These are phyloP conservation scores for Jatropha curcas DNA, from an alignment of 345 rosid species.

Conservation along the genomic window DNA sequence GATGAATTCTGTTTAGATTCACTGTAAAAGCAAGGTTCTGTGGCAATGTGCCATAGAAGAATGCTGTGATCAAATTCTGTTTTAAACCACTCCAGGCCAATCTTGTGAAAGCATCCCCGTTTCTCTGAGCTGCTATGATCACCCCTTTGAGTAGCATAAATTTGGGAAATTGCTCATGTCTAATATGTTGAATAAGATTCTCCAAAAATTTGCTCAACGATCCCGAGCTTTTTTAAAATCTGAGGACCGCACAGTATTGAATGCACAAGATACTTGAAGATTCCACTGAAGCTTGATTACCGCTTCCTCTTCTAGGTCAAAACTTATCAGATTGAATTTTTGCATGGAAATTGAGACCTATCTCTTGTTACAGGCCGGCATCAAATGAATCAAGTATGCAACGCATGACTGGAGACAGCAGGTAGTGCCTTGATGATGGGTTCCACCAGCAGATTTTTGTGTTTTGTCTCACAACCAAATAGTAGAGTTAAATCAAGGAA, in stretches of 20 bases:
- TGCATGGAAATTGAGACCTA: conserved; percentile 19
- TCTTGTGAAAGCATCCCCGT: neutral
- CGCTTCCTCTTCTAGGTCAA: neutral
- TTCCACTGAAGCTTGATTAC: too few relatives aligned
- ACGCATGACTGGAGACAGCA: neutral
- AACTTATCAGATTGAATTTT: conserved; percentile 20
- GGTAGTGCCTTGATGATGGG: neutral
- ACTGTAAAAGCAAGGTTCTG: conserved; percentile 37
- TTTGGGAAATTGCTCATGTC: neutral
- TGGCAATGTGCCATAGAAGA: conserved; percentile 60
- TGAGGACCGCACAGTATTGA: neutral
- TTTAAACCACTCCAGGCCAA: conserved; percentile 15
- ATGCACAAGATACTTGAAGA: neutral
- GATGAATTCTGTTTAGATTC: conserved; percentile 7
- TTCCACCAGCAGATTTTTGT: neutral
- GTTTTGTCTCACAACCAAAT: conserved; percentile 14
- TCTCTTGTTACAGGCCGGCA: neutral
- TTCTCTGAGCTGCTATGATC: conserved; percentile 4
- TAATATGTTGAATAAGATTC: neutral
- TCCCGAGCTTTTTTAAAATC: conserved; percentile 1
- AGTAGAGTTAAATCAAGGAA: conserved; percentile 9
- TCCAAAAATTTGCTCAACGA: conserved; percentile 1
- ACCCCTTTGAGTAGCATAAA: conserved; percentile 14
- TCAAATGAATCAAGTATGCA: neutral
- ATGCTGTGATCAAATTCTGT: conserved; percentile 50